Evolutionary conservation across 345 rosid species (phyloP).

Genomic region (Gossypium australe): DNA sequence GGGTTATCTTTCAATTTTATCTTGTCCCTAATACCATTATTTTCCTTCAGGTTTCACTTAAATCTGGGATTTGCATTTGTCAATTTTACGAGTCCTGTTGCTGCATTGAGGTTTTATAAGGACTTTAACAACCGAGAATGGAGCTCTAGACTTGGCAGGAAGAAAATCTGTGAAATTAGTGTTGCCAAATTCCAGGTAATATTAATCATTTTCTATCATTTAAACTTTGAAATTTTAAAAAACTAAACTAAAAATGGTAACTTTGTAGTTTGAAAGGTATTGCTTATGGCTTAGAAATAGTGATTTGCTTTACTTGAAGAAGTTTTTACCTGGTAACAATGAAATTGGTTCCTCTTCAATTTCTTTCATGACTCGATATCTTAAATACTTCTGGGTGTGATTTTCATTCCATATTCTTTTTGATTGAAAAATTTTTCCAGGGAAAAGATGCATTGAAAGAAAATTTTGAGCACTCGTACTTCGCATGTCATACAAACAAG

Average conservation of each 20-base stretch:
- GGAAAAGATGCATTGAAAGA: constrained; percentile 29
- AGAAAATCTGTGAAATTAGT: constrained; percentile 29
- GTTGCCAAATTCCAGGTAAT: constrained; percentile 41
- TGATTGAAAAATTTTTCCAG: constrained; percentile 12
- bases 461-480: constrained; percentile 27
- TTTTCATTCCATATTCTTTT: background rate
- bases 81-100: constrained; percentile 37
- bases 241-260: no score
- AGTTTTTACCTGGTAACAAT: no score
- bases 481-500: constrained; percentile 28
- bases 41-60: constrained; percentile 3
- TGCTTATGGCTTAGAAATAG: no score
- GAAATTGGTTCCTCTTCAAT: no score
- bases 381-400: no score
- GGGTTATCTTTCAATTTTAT: background rate
- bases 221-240: no score
- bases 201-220: background rate
- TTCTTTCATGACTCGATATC: no score
- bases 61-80: constrained; percentile 62
- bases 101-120: constrained; percentile 27
- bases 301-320: no score
- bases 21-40: background rate
- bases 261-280: no score
- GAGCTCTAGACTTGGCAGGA: background rate
- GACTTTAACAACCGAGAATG: constrained; percentile 24